These are phyloP conservation scores for Brassica napus DNA, from an alignment of 345 rosid species.

Conservation along the genomic window Da-Ae NC_063451.1:2032001-2032500, in stretches of 20 bases:
- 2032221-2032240: constrained; percentile 81
- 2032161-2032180: constrained; percentile 51
- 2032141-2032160: constrained; percentile 53
- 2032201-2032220: constrained; percentile 61
- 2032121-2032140: constrained; percentile 79
- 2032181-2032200: constrained; percentile 50
- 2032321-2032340: constrained; percentile 71
- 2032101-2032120: constrained; percentile 95
- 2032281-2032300: constrained; percentile 67
- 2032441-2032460: constrained; percentile 82
- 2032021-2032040: constrained; percentile 62
- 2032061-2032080: constrained; percentile 72
- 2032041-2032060: constrained; percentile 62
- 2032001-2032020: constrained; percentile 67
- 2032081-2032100: constrained; percentile 87
- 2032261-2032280: constrained; percentile 82
- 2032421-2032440: constrained; percentile 67
- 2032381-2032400: constrained; percentile 97
- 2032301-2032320: constrained; percentile 73
- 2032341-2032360: constrained; percentile 84
- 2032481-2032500: constrained; percentile 83
- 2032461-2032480: constrained; percentile 81
- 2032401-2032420: constrained; percentile 82
- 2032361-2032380: constrained; percentile 90
- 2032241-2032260: constrained; percentile 83